phyloP scores from a whole-genome alignment of 192 early-diverging fungal genomes.

The Martensiomyces pterosporus region DNA sequence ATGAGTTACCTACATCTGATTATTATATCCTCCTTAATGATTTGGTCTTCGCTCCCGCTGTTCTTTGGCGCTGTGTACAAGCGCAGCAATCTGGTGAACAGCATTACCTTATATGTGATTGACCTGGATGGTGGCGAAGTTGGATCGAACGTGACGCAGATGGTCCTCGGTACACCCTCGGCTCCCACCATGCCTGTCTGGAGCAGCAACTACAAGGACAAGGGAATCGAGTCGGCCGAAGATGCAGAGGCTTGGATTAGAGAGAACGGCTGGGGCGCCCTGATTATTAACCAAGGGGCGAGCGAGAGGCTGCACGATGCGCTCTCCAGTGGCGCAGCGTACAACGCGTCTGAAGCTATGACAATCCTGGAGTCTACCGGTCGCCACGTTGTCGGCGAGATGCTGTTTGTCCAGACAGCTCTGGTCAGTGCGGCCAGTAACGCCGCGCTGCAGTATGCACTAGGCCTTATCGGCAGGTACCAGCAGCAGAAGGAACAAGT shows the following conservation, averaged over 20 bases:
- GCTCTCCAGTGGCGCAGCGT: background rate
- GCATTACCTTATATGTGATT: conserved; percentile 3
- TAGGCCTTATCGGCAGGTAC: background rate
- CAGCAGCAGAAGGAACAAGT: background rate
- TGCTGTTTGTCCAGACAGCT: conserved; percentile 4
- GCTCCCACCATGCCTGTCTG: conserved; percentile 1
- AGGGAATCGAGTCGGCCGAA: background rate
- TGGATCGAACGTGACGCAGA: conserved; percentile 10
- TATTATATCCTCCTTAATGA: conserved; percentile 1
- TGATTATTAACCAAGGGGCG: conserved; percentile 19
- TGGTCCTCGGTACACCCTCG: background rate
- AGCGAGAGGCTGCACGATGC: conserved; percentile 8
- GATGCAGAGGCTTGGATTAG: conserved; percentile 11
- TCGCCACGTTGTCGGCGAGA: conserved; percentile 6
- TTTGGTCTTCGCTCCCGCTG: conserved; percentile 14
- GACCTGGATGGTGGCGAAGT: conserved; percentile 17
- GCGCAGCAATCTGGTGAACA: conserved; percentile 5
- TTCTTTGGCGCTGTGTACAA: conserved; percentile 22
- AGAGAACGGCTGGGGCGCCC: conserved; percentile 22
- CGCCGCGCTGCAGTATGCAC: background rate
- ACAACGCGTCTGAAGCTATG: conserved; percentile 4
- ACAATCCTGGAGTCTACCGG: conserved; percentile 16
- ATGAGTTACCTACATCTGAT: conserved; percentile 13
- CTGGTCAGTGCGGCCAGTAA: background rate
- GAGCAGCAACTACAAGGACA: background rate